Percentiles rank a stretch among this genome's conserved stretches.
Conservation (phyloP, 805 yeast genomes). For the Saccharomycopsis sp. region DNA sequence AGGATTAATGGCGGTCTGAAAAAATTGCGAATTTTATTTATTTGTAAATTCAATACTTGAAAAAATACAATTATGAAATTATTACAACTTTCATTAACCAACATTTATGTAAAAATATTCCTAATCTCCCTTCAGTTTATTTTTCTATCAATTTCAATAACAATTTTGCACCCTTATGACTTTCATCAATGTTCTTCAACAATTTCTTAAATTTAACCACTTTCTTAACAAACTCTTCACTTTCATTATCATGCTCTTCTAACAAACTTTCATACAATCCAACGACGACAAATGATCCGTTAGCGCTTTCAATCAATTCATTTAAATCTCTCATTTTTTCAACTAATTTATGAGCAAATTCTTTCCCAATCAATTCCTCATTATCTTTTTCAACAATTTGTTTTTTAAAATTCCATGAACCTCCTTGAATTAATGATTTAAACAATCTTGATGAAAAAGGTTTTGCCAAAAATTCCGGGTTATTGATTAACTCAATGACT, state of each 20-base stretch:
- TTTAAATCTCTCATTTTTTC: conserved; percentile 35
- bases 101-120: too few relatives aligned
- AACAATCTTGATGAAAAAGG: conserved; percentile 71
- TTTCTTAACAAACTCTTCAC: conserved; percentile 42
- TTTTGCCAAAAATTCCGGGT: conserved; percentile 59
- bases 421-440: conserved; percentile 75
- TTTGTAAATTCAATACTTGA: too few relatives aligned
- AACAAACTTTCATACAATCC: conserved; percentile 65
- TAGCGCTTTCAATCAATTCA: conserved; percentile 62
- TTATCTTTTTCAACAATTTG: conserved; percentile 40
- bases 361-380: conserved; percentile 45
- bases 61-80: too few relatives aligned
- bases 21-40: too few relatives aligned
- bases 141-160: conserved; percentile 34
- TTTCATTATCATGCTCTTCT: conserved; percentile 35
- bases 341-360: conserved; percentile 41
- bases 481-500: conserved; percentile 48
- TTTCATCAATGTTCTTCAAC: conserved; percentile 35
- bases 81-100: too few relatives aligned
- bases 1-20: too few relatives aligned
- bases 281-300: conserved; percentile 76
- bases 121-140: too few relatives aligned
- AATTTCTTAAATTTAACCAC: conserved; percentile 45
- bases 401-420: conserved; percentile 68
- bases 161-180: conserved; percentile 62